A percentile compares a stretch with the other conserved stretches of the same genome.
Evolutionary conservation across 352 stramenopile genomes (phyloP).

Genomic region (Plasmopara muralis): DNA sequence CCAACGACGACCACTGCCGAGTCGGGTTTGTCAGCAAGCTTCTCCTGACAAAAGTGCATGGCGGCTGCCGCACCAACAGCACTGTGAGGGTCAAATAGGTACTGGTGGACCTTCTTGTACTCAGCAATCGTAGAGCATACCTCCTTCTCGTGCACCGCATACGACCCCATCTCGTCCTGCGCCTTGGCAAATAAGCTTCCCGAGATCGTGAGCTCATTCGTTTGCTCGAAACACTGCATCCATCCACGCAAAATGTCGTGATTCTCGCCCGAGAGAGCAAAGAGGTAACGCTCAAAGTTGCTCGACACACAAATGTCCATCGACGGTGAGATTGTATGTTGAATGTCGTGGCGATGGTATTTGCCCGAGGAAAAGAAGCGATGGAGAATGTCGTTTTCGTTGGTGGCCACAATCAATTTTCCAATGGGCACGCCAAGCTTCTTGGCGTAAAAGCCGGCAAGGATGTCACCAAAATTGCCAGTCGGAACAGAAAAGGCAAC

Average conservation of each 20-base stretch:
- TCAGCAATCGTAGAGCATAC: constrained; percentile 91
- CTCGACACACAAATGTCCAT: constrained; percentile 99
- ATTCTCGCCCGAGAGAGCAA: constrained; percentile 93
- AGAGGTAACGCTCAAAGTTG: constrained; percentile 99
- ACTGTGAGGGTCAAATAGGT: constrained; percentile 96
- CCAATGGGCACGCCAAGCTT: constrained; percentile 91
- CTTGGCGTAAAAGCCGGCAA: constrained; percentile 97
- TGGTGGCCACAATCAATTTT: constrained; percentile 97
- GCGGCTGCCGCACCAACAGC: constrained; percentile 92
- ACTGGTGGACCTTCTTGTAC: constrained; percentile 88
- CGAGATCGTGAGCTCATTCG: constrained; percentile 89
- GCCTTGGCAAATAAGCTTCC: constrained; percentile 87
- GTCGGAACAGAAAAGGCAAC: constrained; percentile 96
- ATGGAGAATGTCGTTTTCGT: constrained; percentile 99
- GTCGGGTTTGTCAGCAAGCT: constrained; percentile 50
- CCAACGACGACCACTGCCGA: constrained; percentile 90
- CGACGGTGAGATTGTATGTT: constrained; percentile 93
- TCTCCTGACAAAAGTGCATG: constrained; percentile 62
- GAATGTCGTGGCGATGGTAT: constrained; percentile 91
- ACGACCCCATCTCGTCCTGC: constrained; percentile 92
- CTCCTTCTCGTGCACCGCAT: constrained; percentile 69
- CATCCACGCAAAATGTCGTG: constrained; percentile 80
- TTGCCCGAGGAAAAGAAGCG: constrained; percentile 96
- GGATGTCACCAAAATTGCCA: constrained; percentile 98
- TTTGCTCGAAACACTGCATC: constrained; percentile 95